Percentiles rank a stretch among this genome's conserved stretches.
These are phyloP conservation scores for Fraxinus excelsior DNA, from an alignment of 257 asterid species.

Conservation along the genomic window DNA sequence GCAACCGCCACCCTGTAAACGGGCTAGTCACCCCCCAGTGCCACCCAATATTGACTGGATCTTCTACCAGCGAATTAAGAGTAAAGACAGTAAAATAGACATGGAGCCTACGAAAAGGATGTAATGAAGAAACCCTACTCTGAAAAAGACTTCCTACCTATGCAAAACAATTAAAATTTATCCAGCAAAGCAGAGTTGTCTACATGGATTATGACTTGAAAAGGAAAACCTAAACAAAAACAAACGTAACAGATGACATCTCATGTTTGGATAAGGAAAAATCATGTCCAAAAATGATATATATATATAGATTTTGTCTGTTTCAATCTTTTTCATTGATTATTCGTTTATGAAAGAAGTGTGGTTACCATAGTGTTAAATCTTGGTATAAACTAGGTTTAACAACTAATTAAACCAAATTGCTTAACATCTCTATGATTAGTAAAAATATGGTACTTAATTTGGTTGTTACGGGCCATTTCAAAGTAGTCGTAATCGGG, in stretches of 20 bases:
- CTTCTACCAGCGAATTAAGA: background rate
- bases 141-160: slow-evolving; percentile 1
- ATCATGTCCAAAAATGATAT: background rate
- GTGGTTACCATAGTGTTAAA: background rate
- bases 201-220: slow-evolving; percentile 26
- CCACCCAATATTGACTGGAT: background rate
- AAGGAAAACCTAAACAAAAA: slow-evolving; percentile 11
- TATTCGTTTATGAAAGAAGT: background rate
- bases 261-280: slow-evolving; percentile 23
- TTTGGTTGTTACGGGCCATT: background rate
- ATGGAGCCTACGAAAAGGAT: background rate
- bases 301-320: background rate
- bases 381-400: background rate
- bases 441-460: slow-evolving; percentile 1
- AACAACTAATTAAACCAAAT: background rate
- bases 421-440: background rate
- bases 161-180: background rate
- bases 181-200: slow-evolving; percentile 7
- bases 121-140: background rate
- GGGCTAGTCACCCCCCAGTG: background rate
- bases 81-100: background rate
- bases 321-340: background rate
- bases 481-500: background rate
- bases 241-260: slow-evolving; percentile 2
- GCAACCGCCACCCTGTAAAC: background rate